Evolutionary conservation across 2,329 filamentous ascomycete species (phyloP).

Genomic region (Stachybotrys echinatus): DNA sequence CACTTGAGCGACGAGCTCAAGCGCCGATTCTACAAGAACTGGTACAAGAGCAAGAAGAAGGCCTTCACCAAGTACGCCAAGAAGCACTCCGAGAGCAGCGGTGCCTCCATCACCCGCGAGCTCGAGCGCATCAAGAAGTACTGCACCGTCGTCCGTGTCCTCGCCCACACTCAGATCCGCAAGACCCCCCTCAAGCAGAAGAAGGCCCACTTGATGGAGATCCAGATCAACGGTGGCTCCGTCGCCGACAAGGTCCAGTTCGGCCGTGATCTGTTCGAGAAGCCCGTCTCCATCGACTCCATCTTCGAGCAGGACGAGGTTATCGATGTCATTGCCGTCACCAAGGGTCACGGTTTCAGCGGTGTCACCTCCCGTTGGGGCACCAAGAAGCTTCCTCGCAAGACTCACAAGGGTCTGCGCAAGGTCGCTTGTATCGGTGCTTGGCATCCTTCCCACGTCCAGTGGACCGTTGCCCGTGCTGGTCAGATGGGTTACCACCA

Average conservation of each 20-base stretch:
- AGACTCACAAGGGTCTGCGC: constrained; percentile 99
- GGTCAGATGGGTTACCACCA: constrained; percentile 99
- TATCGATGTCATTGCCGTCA: constrained; percentile 98
- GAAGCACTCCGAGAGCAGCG: constrained; percentile 95
- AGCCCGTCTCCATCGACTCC: constrained; percentile 86
- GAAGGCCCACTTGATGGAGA: constrained; percentile 99
- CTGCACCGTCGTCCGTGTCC: constrained; percentile 98
- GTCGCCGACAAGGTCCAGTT: constrained; percentile 96
- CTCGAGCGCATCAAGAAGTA: constrained; percentile 99
- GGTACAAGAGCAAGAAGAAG: constrained; percentile 99
- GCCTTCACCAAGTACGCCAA: constrained; percentile 99
- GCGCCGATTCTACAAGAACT: constrained; percentile 99
- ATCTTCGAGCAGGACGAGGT: constrained; percentile 99
- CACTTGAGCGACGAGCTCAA: constrained; percentile 98
- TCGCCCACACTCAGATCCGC: constrained; percentile 98
- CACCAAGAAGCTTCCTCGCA: constrained; percentile 99
- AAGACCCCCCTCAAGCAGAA: constrained; percentile 99
- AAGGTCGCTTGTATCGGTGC: constrained; percentile 99
- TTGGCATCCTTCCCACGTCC: constrained; percentile 99
- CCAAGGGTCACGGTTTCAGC: constrained; percentile 98
- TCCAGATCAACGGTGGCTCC: constrained; percentile 98
- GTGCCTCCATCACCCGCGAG: constrained; percentile 88
- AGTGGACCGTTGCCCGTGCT: constrained; percentile 99
- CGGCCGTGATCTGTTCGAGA: constrained; percentile 95
- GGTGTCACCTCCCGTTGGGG: constrained; percentile 98